These are phyloP conservation scores for Pleochaeta shiraiana DNA, from an alignment of 2,329 filamentous ascomycete species.

Conservation along the genomic window DNA sequence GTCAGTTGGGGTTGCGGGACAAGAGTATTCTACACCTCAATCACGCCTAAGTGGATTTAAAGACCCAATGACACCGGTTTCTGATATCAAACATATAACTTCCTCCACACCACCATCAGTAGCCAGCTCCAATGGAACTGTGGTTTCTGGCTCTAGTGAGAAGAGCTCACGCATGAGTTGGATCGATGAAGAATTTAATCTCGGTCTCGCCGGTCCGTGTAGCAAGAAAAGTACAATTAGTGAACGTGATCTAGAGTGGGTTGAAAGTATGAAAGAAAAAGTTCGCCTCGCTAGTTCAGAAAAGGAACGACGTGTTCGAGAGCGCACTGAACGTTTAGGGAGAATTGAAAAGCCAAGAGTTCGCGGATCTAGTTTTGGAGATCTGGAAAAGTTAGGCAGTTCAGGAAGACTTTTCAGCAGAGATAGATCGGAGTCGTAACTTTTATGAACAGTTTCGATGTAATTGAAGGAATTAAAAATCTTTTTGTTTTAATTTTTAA, in stretches of 20 bases:
- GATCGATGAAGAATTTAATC: constrained; percentile 33
- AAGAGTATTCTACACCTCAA: not conserved
- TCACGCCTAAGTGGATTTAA: constrained; percentile 5
- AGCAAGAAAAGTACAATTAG: constrained; percentile 43
- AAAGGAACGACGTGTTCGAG: constrained; percentile 20
- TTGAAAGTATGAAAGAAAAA: constrained; percentile 64
- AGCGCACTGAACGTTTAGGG: constrained; percentile 34
- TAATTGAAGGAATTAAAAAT: too few species aligned
- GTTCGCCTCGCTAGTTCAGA: constrained; percentile 49
- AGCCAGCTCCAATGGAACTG: constrained; percentile 4
- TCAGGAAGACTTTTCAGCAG: constrained; percentile 44
- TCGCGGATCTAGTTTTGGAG: constrained; percentile 29
- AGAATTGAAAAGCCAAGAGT: constrained; percentile 32
- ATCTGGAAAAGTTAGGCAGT: constrained; percentile 47
- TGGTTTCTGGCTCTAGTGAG: constrained; percentile 6
- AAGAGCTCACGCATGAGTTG: constrained; percentile 28
- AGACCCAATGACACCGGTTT: constrained; percentile 12
- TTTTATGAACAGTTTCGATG: too few species aligned
- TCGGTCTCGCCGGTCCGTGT: constrained; percentile 50
- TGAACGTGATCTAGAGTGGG: constrained; percentile 56
- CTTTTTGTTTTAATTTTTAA: too few species aligned
- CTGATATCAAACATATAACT: constrained; percentile 5
- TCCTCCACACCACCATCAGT: constrained; percentile 9
- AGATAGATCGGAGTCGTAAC: not conserved
- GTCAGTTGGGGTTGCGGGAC: constrained; percentile 7